These are phyloP conservation scores for Talaromyces stipitatus DNA, from an alignment of 495 filamentous ascomycete species.

Conservation along the genomic window DNA sequence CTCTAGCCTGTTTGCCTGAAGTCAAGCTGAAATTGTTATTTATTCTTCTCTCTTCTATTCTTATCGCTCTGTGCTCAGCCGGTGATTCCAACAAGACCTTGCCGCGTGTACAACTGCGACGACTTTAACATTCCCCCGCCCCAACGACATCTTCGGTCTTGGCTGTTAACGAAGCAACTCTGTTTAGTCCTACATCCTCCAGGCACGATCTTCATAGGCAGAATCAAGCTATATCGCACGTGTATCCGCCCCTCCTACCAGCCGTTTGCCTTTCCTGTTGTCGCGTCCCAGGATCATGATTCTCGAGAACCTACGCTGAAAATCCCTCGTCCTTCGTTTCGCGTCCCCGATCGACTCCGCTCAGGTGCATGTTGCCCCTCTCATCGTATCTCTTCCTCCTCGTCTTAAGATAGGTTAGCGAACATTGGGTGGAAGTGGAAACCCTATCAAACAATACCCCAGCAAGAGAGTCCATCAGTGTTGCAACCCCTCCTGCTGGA, in stretches of 20 bases:
- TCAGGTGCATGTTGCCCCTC: not conserved
- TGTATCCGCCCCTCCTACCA: not conserved
- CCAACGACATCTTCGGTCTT: not conserved
- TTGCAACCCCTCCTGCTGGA: not conserved
- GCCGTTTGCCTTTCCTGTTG: not conserved
- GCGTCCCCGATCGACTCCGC: not conserved
- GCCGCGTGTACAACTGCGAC: not conserved
- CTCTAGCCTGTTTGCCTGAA: not conserved
- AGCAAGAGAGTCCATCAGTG: not conserved
- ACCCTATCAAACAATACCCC: not conserved
- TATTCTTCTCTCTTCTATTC: not conserved
- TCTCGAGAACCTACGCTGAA: not conserved
- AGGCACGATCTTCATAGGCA: not conserved
- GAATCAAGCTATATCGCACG: not conserved
- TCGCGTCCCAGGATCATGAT: not conserved
- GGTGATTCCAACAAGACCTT: not conserved
- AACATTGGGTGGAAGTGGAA: not conserved
- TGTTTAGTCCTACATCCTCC: not conserved
- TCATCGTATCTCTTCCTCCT: not conserved
- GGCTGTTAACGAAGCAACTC: not conserved
- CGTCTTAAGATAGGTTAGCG: not conserved
- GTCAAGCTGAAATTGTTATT: not conserved
- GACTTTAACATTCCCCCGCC: not conserved
- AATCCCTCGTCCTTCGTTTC: not conserved
- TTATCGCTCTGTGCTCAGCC: conserved; percentile 5